phyloP scores from a whole-genome alignment of 2,329 filamentous ascomycete genomes.

The Fusarium illudens region DNA sequence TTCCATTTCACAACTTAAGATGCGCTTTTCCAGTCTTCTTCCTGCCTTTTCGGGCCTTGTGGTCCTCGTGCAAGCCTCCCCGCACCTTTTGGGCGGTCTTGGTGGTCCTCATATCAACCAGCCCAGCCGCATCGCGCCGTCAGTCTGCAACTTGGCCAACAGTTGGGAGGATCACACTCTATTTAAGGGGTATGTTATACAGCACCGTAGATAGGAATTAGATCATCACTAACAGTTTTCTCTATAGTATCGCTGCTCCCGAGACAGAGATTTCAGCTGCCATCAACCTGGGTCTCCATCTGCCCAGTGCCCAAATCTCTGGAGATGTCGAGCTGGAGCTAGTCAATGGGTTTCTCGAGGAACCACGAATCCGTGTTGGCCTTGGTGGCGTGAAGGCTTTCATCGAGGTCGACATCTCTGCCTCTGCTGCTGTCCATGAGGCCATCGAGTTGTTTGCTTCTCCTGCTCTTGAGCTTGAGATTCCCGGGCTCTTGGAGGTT shows the following conservation, averaged over 20 bases:
- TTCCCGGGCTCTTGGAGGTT: constrained; percentile 49
- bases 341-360: constrained; percentile 49
- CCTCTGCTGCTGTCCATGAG: constrained; percentile 58
- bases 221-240: background rate
- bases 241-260: constrained; percentile 23
- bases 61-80: constrained; percentile 30
- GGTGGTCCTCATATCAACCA: background rate
- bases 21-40: constrained; percentile 31
- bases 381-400: constrained; percentile 62
- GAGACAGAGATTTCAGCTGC: constrained; percentile 26
- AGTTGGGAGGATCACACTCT: constrained; percentile 28
- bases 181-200: constrained; percentile 15
- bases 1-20: constrained; percentile 16
- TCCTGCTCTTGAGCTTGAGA: constrained; percentile 48
- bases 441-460: constrained; percentile 59
- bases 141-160: constrained; percentile 21
- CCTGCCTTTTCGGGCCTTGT: constrained; percentile 28
- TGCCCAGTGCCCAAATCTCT: constrained; percentile 52
- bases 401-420: constrained; percentile 57
- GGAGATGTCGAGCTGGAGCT: constrained; percentile 58
- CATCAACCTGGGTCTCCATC: constrained; percentile 37
- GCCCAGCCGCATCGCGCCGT: background rate
- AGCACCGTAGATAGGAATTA: background rate
- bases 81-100: constrained; percentile 18
- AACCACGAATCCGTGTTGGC: constrained; percentile 54